Evolutionary conservation across 2,329 filamentous ascomycete species (phyloP).

Genomic region (Myrmaecium sp.): DNA sequence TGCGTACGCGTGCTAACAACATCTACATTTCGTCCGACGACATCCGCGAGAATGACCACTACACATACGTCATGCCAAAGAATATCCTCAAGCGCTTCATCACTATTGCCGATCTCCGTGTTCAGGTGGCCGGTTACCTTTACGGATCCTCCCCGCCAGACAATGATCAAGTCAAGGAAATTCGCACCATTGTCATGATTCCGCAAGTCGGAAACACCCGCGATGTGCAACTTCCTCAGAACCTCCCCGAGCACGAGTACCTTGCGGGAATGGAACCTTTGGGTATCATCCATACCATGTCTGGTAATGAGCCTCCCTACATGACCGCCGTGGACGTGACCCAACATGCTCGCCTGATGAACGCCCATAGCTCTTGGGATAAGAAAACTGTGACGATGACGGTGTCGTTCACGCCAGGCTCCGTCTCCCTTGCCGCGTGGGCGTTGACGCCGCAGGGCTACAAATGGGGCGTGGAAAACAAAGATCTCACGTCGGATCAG

Average conservation of each 20-base stretch:
- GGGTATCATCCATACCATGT: constrained; percentile 87
- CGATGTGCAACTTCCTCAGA: constrained; percentile 76
- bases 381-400: constrained; percentile 89
- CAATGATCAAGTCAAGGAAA: constrained; percentile 93
- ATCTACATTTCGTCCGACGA: constrained; percentile 97
- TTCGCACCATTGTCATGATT: constrained; percentile 92
- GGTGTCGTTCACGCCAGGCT: constrained; percentile 91
- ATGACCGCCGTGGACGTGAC: constrained; percentile 95
- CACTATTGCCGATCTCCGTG: constrained; percentile 85
- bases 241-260: constrained; percentile 83
- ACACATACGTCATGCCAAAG: constrained; percentile 98
- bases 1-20: constrained; percentile 88
- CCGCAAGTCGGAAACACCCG: constrained; percentile 90
- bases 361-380: constrained; percentile 64
- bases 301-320: constrained; percentile 86
- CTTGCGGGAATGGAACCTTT: constrained; percentile 75
- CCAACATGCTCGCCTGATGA: constrained; percentile 79
- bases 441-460: constrained; percentile 80
- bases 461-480: constrained; percentile 95
- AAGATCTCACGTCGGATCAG: constrained; percentile 79
- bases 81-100: constrained; percentile 98
- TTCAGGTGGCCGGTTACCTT: constrained; percentile 90
- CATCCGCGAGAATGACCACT: constrained; percentile 68
- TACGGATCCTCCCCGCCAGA: constrained; percentile 87
- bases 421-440: constrained; percentile 88